Evolutionary conservation across 2,329 filamentous ascomycete species (phyloP).

Genomic region (Colletotrichum navitas): DNA sequence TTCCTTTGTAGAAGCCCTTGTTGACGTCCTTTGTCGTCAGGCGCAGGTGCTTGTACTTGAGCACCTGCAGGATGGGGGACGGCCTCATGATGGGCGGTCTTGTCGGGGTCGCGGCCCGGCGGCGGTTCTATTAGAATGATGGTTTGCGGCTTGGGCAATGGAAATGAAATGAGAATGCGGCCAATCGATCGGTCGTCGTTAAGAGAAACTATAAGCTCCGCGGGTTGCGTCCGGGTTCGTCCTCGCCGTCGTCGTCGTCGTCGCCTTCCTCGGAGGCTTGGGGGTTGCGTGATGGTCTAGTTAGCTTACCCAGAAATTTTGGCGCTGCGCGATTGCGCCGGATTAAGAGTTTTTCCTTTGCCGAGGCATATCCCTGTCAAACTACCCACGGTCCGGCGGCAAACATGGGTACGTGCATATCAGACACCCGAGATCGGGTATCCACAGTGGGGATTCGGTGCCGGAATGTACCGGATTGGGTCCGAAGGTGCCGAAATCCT

Average conservation of each 20-base stretch:
- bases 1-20: slow-evolving; percentile 98
- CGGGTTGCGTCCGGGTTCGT: neutral
- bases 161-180: neutral
- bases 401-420: neutral
- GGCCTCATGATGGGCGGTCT: slow-evolving; percentile 69
- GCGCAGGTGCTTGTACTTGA: slow-evolving; percentile 78
- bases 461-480: neutral
- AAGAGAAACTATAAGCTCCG: neutral
- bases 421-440: neutral
- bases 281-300: neutral
- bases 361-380: slow-evolving; percentile 19
- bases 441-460: neutral
- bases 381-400: neutral
- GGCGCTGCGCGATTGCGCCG: slow-evolving; percentile 35
- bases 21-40: slow-evolving; percentile 94
- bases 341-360: slow-evolving; percentile 34
- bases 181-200: slow-evolving; percentile 9
- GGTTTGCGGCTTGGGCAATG: neutral
- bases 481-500: neutral
- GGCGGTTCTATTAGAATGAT: neutral
- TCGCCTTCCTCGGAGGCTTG: slow-evolving; percentile 7
- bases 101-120: neutral
- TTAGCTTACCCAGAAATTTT: slow-evolving; percentile 39
- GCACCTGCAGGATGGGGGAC: slow-evolving; percentile 74
- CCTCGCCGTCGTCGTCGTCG: slow-evolving; percentile 1